Base-by-base conservation (phyloP, 129 eudicot genomes). In the Mikania micrantha region DNA sequence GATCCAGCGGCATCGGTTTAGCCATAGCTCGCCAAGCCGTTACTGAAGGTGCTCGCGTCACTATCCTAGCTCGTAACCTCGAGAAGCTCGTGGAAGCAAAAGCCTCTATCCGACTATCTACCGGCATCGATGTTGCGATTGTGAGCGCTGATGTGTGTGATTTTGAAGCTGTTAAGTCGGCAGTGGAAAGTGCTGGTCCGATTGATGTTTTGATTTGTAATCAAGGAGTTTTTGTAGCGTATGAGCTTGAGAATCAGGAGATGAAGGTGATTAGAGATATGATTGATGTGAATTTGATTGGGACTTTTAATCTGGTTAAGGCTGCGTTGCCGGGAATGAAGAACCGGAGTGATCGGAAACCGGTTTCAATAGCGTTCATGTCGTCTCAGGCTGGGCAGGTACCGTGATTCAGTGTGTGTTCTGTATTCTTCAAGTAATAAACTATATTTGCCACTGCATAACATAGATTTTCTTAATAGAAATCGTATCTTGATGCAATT, bases 311-410 rank as follows among this genome's bases (percentile, higher is more conserved):
- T 81, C 32, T 89, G 79, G 78, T 89, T 17, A 85, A 85, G 75
- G 96, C 96, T 6, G 96, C 85, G 34, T 64, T 89, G 77, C 90
- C 87, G 1, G 77, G 64, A 8, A 89, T 89, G 90, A 86, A 81
- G 90, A 72, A 15, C 4, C 64, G 94, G 67, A 65, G 48, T 28
- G 83, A 62, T 28, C 59, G 85, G 9, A 85, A 77, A 29, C 87
- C 96, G 0, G 81, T 78, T 64, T 85, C 94, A 7, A 81, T 89
- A 7, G 91, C 86, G 0, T 69, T 88, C 22, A 80, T 88, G 81
- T 88, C 92, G 12, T 88, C 95, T 38, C 92, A 82, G 71, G 96
- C 88, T 28, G 95, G 95, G 44, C 95, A 82, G 91, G 95, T 88
- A 77, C 19, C 16, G 42, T 63, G 28, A 35, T 28, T 74, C 13